These are phyloP conservation scores for Elsinoe arachidis DNA, from an alignment of 2,329 filamentous ascomycete species.

Conservation along the genomic window DNA sequence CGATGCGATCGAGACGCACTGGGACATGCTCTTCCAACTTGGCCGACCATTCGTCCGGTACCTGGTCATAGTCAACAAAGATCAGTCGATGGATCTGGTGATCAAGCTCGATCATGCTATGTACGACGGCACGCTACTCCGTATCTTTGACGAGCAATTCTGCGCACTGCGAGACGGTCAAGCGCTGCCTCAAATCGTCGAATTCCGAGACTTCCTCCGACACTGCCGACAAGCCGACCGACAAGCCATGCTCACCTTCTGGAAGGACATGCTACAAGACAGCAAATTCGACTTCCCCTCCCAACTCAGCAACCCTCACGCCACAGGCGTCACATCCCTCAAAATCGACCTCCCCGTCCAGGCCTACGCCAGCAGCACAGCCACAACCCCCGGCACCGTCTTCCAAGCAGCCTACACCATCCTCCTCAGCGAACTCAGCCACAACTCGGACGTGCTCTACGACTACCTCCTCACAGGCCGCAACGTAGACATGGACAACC, in stretches of 20 bases:
- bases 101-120: slow-evolving; percentile 30
- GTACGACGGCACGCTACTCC: slow-evolving; percentile 32
- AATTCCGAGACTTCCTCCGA: background rate
- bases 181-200: background rate
- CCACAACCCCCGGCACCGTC: background rate
- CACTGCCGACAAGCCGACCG: background rate
- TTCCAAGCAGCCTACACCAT: background rate
- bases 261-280: background rate
- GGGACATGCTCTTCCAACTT: background rate
- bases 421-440: background rate
- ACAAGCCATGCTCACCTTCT: background rate
- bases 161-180: background rate
- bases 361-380: background rate
- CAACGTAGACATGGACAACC: slow-evolving; percentile 30
- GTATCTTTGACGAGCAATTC: slow-evolving; percentile 31
- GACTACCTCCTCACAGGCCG: slow-evolving; percentile 31
- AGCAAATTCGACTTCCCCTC: background rate
- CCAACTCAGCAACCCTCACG: background rate
- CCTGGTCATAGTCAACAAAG: background rate
- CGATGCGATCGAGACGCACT: slow-evolving; percentile 40
- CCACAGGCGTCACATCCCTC: background rate
- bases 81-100: slow-evolving; percentile 19
- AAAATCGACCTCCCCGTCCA: background rate
- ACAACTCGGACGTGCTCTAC: background rate
- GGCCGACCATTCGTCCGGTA: slow-evolving; percentile 5